phyloP scores from a whole-genome alignment of 2,329 filamentous ascomycete genomes.

The Epicoccum sorghinum region DNA sequence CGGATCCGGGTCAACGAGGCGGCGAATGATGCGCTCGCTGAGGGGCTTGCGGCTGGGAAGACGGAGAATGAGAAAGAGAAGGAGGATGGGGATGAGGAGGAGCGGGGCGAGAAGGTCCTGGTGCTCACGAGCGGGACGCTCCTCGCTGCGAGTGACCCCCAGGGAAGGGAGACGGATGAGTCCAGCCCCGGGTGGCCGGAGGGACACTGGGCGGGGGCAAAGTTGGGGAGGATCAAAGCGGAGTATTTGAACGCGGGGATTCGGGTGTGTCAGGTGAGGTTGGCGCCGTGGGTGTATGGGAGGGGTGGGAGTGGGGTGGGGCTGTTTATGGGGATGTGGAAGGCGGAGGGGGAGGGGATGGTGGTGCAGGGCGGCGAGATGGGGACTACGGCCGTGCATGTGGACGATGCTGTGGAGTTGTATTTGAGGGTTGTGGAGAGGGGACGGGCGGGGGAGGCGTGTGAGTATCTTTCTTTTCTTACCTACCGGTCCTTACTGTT shows the following conservation, averaged over 20 bases:
- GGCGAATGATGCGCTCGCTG: conserved; percentile 49
- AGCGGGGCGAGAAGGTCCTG: conserved; percentile 33
- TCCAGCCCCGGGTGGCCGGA: conserved; percentile 29
- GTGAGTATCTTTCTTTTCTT: conserved; percentile 8
- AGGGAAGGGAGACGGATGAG: conserved; percentile 42
- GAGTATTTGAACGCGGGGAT: neutral
- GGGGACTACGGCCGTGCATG: conserved; percentile 48
- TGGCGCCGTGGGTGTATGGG: conserved; percentile 56
- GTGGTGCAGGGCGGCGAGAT: conserved; percentile 30
- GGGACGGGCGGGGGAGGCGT: conserved; percentile 43
- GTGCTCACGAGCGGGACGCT: conserved; percentile 43
- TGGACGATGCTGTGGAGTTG: conserved; percentile 53
- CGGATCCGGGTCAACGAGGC: conserved; percentile 42
- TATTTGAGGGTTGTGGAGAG: conserved; percentile 49
- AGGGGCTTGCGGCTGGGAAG: conserved; percentile 25
- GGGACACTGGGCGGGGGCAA: conserved; percentile 26
- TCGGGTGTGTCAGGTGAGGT: conserved; percentile 44
- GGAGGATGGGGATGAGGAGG: neutral
- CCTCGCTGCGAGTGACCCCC: conserved; percentile 29
- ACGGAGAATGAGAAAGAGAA: no score
- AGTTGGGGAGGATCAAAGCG: conserved; percentile 16
- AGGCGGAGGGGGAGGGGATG: conserved; percentile 31
- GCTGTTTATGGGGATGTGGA: conserved; percentile 41
- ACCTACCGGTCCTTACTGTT: no score
- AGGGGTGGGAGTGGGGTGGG: conserved; percentile 46